Percentiles rank a stretch among this genome's conserved stretches.
Conservation (phyloP, 495 filamentous ascomycete genomes). For the Lichenothelia convexa region DNA sequence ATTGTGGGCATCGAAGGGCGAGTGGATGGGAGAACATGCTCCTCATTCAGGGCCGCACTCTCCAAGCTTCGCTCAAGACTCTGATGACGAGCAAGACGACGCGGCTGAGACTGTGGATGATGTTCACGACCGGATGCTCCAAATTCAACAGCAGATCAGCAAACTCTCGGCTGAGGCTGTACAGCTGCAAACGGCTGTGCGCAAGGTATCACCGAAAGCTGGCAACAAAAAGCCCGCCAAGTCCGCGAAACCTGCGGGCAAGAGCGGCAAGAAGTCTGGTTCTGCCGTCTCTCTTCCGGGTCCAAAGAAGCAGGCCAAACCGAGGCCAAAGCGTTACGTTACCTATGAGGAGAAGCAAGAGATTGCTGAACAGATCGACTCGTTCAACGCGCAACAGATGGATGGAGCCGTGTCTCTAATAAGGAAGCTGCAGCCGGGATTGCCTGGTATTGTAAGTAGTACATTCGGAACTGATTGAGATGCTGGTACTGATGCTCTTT, state of each 20-base stretch:
- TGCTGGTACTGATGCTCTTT: too few relatives aligned
- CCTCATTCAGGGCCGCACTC: conserved; percentile 32
- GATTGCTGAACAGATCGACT: conserved; percentile 62
- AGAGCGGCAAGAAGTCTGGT: conserved; percentile 32
- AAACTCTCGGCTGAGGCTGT: conserved; percentile 38
- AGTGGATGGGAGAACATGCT: conserved; percentile 58
- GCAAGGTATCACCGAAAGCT: conserved; percentile 27
- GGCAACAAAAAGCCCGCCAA: conserved; percentile 28
- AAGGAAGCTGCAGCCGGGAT: conserved; percentile 62
- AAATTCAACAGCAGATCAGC: conserved; percentile 49
- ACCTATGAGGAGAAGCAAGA: conserved; percentile 69
- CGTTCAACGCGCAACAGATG: conserved; percentile 54
- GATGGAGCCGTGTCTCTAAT: conserved; percentile 74
- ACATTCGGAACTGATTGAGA: too few relatives aligned
- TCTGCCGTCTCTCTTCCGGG: not conserved
- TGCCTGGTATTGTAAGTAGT: too few relatives aligned
- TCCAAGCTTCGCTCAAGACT: conserved; percentile 35
- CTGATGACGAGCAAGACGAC: conserved; percentile 50
- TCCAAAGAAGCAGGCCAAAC: conserved; percentile 6
- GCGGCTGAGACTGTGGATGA: conserved; percentile 38
- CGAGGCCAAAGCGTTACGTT: conserved; percentile 15
- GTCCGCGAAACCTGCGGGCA: conserved; percentile 25
- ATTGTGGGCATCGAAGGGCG: conserved; percentile 54
- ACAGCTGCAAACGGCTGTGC: conserved; percentile 31
- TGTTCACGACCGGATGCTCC: conserved; percentile 52